A percentile compares a stretch with the other conserved stretches of the same genome.
These are phyloP conservation scores for Kwoniella dendrophila DNA, from an alignment of 768 basidiomycete genomes.

Conservation along the genomic window DNA sequence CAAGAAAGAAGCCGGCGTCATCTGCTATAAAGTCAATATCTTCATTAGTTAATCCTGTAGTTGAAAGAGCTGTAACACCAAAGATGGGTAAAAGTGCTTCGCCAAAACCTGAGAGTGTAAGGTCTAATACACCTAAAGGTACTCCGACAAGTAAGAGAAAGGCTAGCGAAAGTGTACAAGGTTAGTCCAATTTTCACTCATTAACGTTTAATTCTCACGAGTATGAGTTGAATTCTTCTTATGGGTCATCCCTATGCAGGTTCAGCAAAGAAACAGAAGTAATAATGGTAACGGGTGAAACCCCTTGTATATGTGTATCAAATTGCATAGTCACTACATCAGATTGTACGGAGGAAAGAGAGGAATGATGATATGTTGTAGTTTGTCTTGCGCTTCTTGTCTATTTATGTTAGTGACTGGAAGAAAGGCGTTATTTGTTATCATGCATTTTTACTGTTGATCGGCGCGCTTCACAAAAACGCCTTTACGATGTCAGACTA, in stretches of 20 bases:
- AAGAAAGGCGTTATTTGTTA: no score
- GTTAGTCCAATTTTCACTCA: not conserved
- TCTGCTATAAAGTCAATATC: not conserved
- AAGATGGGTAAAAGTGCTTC: not conserved
- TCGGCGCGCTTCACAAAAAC: no score
- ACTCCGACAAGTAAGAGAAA: conserved; percentile 9
- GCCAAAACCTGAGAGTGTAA: conserved; percentile 4
- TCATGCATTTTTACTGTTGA: no score
- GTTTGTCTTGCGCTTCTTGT: no score
- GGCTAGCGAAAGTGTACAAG: conserved; percentile 11
- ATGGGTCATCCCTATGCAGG: not conserved
- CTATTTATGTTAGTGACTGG: no score
- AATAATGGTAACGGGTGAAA: not conserved
- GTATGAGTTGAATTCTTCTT: not conserved
- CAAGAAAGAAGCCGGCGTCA: conserved; percentile 2
- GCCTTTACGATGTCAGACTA: no score
- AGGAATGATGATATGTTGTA: no score
- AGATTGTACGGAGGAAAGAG: no score
- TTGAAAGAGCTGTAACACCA: not conserved
- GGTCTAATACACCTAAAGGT: not conserved
- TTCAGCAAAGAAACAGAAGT: conserved; percentile 19
- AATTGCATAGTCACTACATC: no score
- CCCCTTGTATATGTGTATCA: no score
- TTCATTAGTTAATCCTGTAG: not conserved
- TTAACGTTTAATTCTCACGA: not conserved